phyloP scores from a whole-genome alignment of 2,329 filamentous ascomycete genomes.

The Penicillium sp. region DNA sequence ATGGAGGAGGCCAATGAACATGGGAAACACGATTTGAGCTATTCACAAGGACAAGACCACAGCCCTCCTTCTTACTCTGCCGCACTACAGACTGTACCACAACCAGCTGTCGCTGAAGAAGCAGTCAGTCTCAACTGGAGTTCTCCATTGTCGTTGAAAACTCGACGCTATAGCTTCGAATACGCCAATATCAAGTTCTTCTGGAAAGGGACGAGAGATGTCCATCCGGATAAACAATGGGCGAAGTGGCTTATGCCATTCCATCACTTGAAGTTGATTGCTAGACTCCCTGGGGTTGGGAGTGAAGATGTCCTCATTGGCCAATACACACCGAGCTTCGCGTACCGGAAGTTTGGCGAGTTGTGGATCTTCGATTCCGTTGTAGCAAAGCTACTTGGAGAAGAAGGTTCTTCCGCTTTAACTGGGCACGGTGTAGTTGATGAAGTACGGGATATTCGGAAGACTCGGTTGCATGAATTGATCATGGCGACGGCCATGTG shows the following conservation, averaged over 20 bases:
- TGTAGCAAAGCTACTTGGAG: constrained; percentile 4
- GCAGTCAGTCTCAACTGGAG: constrained; percentile 4
- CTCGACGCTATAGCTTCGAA: constrained; percentile 7
- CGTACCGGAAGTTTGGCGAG: constrained; percentile 5
- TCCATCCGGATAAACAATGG: not conserved
- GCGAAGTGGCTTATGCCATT: not conserved
- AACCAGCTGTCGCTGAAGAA: constrained; percentile 2
- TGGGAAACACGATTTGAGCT: not conserved
- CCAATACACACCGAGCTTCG: not conserved
- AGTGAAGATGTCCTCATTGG: not conserved
- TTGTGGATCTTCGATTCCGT: constrained; percentile 9
- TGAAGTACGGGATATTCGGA: not conserved
- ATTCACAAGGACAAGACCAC: not conserved
- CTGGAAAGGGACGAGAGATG: not conserved
- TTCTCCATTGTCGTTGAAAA: not conserved
- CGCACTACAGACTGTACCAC: not conserved
- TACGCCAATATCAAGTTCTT: constrained; percentile 8
- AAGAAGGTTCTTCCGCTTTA: not conserved
- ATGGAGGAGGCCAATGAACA: not conserved
- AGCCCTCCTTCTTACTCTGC: not conserved
- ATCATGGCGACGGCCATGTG: constrained; percentile 14
- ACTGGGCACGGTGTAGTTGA: too few species aligned
- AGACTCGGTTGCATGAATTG: constrained; percentile 7
- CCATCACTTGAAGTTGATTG: not conserved
- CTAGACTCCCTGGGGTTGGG: not conserved